These are phyloP conservation scores for Colletotrichum melonis DNA, from an alignment of 2,329 filamentous ascomycete genomes.

Conservation along the genomic window DNA sequence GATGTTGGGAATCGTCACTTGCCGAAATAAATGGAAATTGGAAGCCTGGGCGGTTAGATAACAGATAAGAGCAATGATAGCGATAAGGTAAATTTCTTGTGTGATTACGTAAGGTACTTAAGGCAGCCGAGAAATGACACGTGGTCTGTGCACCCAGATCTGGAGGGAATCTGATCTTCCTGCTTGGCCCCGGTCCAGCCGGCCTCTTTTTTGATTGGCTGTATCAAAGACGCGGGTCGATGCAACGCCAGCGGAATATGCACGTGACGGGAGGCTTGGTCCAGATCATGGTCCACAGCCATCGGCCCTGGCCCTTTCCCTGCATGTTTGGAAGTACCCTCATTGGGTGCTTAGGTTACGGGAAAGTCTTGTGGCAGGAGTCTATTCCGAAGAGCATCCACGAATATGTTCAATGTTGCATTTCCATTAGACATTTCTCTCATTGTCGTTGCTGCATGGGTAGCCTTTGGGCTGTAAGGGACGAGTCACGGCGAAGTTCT, in stretches of 20 bases:
- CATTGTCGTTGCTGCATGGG: background rate
- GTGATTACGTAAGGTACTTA: too few relatives aligned
- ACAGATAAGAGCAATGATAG: background rate
- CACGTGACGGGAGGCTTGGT: background rate
- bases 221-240: background rate
- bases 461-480: background rate
- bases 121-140: background rate
- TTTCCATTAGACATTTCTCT: background rate
- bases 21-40: background rate
- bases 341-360: too few relatives aligned
- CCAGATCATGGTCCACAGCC: background rate
- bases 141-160: background rate
- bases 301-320: background rate
- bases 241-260: background rate
- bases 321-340: background rate
- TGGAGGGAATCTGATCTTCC: background rate
- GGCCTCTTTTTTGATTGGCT: background rate
- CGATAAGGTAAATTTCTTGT: too few relatives aligned
- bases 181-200: background rate
- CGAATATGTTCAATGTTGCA: background rate
- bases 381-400: too few relatives aligned
- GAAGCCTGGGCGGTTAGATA: background rate
- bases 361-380: background rate
- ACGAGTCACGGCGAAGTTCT: background rate
- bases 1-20: background rate